Evolutionary conservation across 352 stramenopile species (phyloP), one percentile per base, ranked within the genome.

Genomic region (Pythium sukuiense): DNA sequence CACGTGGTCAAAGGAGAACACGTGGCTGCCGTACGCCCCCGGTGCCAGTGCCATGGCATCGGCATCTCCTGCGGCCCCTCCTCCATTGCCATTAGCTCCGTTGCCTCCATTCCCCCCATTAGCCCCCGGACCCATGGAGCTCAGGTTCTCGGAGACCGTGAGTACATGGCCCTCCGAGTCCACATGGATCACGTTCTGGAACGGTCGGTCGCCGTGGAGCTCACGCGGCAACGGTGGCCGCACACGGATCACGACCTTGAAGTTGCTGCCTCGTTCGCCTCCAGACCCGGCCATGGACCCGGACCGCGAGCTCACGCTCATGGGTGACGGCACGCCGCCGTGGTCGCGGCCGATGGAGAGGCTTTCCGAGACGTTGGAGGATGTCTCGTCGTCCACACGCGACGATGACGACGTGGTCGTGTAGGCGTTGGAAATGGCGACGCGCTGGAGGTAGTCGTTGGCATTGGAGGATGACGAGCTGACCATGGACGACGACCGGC

Each of bases 1-100:
- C 0, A 98, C 92, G 56, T 98, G 88, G 63, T 98, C 93, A 65
- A 98, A 98, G 30, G 88, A 97, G 76, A 98, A 98, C 13, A 85
- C 80, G 67, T 98, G 88, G 63, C 74, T 94, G 24, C 87, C 87
- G 70, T 96, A 96, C 16, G 88, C 82, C 0, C 79, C 79, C 5
- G 77, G 72, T 63, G 13, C 24, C 24, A 61, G 32, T 16, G 49
- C 52, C 18, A 43, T 48, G 1, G 12, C 35, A 9, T 33, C 48
- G 13, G 20, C 26, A 49, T 41, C 32, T 20, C 73, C 59, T 32
- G 45, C 39, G 54, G 12, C 18, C 32, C 67, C 61, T 35, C 37
- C 29, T 29, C 55, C 57, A 60, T 56, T 26, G 33, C 37, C 65
- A 35, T 54, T 33, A n/a, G 33, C 50, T 50, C 62, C 50, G n/a